phyloP scores from a whole-genome alignment of 1,284 basidiomycete species.

The Volvariella surrecta region DNA sequence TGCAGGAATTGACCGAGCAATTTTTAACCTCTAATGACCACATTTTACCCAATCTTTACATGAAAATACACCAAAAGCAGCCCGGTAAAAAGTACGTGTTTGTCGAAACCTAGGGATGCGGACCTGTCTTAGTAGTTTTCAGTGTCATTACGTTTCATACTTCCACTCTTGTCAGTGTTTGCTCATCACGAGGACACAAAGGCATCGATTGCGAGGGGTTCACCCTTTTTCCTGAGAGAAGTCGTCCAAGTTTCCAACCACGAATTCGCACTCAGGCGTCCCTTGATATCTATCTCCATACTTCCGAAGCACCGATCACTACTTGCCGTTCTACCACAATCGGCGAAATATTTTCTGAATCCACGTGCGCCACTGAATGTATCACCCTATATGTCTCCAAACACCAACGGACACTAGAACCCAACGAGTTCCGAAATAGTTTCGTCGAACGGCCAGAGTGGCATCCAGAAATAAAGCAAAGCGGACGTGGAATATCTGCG shows the following conservation, averaged over 20 bases:
- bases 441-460: slow-evolving; percentile 16
- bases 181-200: slow-evolving; percentile 13
- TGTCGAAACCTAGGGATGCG: no score
- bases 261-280: slow-evolving; percentile 7
- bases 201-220: slow-evolving; percentile 13
- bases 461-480: slow-evolving; percentile 17
- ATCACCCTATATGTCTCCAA: neutral
- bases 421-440: neutral
- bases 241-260: no score
- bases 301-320: slow-evolving; percentile 14
- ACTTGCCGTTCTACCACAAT: slow-evolving; percentile 16
- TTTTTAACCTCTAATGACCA: neutral
- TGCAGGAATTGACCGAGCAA: neutral
- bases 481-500: slow-evolving; percentile 16
- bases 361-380: slow-evolving; percentile 3
- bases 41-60: slow-evolving; percentile 8
- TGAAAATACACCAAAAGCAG: slow-evolving; percentile 15
- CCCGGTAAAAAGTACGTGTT: slow-evolving; percentile 15
- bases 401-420: neutral
- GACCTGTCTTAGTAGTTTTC: no score
- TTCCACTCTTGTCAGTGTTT: slow-evolving; percentile 18
- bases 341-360: slow-evolving; percentile 9
- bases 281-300: slow-evolving; percentile 15
- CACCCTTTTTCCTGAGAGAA: neutral
- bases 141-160: slow-evolving; percentile 13